phyloP scores from a whole-genome alignment of 768 basidiomycete species.

The Clitopilus passeckerianus region DNA sequence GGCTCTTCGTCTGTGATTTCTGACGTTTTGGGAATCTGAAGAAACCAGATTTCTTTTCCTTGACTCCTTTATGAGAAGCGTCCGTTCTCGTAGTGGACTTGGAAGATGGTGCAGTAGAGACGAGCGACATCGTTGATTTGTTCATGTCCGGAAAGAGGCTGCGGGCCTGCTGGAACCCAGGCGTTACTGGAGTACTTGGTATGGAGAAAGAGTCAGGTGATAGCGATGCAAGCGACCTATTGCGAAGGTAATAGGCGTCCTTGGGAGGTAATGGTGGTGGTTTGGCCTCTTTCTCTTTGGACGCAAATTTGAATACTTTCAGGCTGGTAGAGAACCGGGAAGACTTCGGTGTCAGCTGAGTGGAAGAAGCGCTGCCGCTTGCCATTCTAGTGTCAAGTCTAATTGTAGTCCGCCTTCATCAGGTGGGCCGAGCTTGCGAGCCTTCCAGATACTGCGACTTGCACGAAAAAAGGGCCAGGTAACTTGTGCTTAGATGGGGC shows the following conservation, averaged over 20 bases:
- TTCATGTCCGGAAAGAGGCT: slow-evolving; percentile 25
- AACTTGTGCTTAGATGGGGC: background rate
- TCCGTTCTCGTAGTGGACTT: slow-evolving; percentile 17
- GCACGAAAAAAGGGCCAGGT: background rate
- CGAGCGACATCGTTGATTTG: slow-evolving; percentile 30
- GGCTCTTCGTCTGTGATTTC: slow-evolving; percentile 19
- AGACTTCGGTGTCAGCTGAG: slow-evolving; percentile 12
- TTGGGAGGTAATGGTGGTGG: slow-evolving; percentile 66
- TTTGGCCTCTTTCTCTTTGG: slow-evolving; percentile 20
- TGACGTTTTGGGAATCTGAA: slow-evolving; percentile 38
- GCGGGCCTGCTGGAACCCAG: slow-evolving; percentile 21
- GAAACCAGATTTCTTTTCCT: slow-evolving; percentile 32
- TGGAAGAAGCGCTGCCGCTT: slow-evolving; percentile 18
- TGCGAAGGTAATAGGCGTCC: slow-evolving; percentile 46
- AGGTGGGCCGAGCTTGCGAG: background rate
- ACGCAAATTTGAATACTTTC: slow-evolving; percentile 25
- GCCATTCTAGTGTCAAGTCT: slow-evolving; percentile 16
- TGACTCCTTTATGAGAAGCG: slow-evolving; percentile 9
- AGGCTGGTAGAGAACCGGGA: slow-evolving; percentile 27
- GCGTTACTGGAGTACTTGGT: slow-evolving; percentile 35
- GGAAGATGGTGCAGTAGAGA: slow-evolving; percentile 26
- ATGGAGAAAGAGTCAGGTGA: slow-evolving; percentile 35
- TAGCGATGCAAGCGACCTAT: slow-evolving; percentile 43
- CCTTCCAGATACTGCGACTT: background rate
- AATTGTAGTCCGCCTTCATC: slow-evolving; percentile 2